Evolutionary conservation across 2,329 filamentous ascomycete genomes (phyloP).

Genomic region (Dactylellina cionopaga): DNA sequence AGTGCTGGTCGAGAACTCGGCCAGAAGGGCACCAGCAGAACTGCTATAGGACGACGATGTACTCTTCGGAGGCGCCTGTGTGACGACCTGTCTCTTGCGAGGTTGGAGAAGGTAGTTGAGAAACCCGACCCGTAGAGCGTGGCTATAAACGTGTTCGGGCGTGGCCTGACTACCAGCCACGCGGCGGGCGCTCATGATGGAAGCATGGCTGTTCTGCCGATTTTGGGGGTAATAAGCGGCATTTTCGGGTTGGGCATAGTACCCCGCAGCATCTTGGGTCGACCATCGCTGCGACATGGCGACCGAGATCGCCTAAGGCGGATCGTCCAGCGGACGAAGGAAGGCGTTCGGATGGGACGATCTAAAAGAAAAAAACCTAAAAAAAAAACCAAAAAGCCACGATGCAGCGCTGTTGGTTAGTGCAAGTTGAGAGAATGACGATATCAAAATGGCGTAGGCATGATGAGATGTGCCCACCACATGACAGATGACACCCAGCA

Average conservation of each 20-base stretch:
- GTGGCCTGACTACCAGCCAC: conserved; percentile 58
- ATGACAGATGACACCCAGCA: too few species aligned
- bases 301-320: conserved; percentile 47
- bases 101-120: conserved; percentile 93
- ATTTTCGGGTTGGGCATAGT: conserved; percentile 48
- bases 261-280: conserved; percentile 48
- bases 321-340: conserved; percentile 15
- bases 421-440: conserved; percentile 8
- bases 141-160: conserved; percentile 85
- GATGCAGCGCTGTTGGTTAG: conserved; percentile 22
- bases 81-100: conserved; percentile 82
- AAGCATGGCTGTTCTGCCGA: conserved; percentile 58
- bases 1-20: conserved; percentile 66
- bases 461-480: too few species aligned
- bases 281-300: conserved; percentile 51
- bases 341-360: conserved; percentile 4
- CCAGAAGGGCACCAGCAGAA: conserved; percentile 69
- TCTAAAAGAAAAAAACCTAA: conserved; percentile 3
- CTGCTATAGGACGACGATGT: conserved; percentile 70
- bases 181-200: conserved; percentile 61
- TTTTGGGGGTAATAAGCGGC: conserved; percentile 38
- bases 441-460: conserved; percentile 13
- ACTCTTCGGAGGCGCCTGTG: conserved; percentile 69
- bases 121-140: conserved; percentile 88
- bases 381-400: neutral